Percentiles rank a stretch among this genome's conserved stretches.
phyloP scores from a whole-genome alignment of 208 protist genomes.

The Wallacemonas sp. region DNA sequence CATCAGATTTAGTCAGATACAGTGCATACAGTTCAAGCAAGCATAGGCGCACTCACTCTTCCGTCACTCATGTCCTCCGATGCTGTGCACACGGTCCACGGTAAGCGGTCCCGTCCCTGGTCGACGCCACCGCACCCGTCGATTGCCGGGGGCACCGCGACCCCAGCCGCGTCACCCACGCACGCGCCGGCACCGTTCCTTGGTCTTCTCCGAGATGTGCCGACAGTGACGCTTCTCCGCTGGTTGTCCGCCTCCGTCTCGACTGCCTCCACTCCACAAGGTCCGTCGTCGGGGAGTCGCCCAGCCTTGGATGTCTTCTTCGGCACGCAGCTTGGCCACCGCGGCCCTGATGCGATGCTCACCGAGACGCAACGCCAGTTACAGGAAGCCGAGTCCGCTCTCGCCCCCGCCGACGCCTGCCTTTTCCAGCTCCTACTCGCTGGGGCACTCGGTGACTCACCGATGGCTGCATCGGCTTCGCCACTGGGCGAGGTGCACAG shows the following conservation, averaged over 20 bases:
- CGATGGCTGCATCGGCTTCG: no score
- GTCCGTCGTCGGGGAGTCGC: no score
- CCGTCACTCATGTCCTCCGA: conserved; percentile 1
- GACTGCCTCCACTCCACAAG: not conserved
- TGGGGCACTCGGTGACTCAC: no score
- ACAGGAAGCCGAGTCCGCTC: not conserved
- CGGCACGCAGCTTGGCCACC: not conserved
- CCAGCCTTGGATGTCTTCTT: not conserved
- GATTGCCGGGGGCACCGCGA: not conserved
- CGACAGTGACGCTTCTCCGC: not conserved
- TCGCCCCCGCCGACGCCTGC: conserved; percentile 22
- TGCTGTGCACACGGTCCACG: not conserved
- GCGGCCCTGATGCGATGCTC: not conserved
- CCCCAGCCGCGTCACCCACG: not conserved
- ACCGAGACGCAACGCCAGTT: not conserved
- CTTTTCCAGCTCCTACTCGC: conserved; percentile 31
- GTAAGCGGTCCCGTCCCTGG: not conserved
- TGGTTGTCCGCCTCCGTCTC: not conserved
- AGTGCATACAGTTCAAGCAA: no score
- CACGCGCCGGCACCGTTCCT: not conserved
- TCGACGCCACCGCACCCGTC: not conserved
- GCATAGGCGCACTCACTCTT: not conserved
- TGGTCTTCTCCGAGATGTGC: not conserved
- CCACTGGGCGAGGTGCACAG: no score
- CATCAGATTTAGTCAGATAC: no score